Evolutionary conservation across 192 early-diverging fungal genomes (phyloP).

Genomic region (Umbelopsis vinacea): DNA sequence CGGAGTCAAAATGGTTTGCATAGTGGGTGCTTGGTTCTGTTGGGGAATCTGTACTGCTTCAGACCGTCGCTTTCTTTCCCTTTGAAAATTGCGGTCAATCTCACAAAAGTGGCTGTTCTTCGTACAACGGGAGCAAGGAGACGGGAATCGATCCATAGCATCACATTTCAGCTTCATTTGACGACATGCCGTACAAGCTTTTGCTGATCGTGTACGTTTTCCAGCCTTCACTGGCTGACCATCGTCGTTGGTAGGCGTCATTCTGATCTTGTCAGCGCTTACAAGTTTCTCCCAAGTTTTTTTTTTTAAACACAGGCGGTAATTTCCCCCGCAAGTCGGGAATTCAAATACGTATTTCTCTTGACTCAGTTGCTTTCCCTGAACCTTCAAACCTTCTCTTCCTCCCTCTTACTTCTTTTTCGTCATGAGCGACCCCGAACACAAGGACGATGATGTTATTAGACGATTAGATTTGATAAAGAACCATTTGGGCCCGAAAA

Average conservation of each 20-base stretch:
- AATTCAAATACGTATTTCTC: background rate
- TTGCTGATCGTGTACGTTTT: constrained; percentile 14
- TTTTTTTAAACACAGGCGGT: too few species aligned
- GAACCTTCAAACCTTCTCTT: background rate
- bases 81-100: constrained; percentile 17
- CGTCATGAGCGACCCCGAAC: background rate
- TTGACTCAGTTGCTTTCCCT: constrained; percentile 14
- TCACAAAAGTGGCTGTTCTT: constrained; percentile 22
- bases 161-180: constrained; percentile 26
- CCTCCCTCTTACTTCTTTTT: background rate
- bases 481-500: background rate
- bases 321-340: background rate
- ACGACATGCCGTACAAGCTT: constrained; percentile 15
- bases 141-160: constrained; percentile 12
- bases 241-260: background rate
- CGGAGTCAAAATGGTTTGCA: background rate
- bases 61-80: constrained; percentile 14
- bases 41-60: background rate
- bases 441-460: background rate
- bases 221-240: background rate
- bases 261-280: background rate
- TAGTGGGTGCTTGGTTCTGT: background rate
- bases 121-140: constrained; percentile 4
- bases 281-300: background rate
- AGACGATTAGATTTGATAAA: background rate